Evolutionary conservation across 495 filamentous ascomycete species (phyloP), one percentile per base, ranked within the genome.

Genomic region (Clavariopsis aquatica): DNA sequence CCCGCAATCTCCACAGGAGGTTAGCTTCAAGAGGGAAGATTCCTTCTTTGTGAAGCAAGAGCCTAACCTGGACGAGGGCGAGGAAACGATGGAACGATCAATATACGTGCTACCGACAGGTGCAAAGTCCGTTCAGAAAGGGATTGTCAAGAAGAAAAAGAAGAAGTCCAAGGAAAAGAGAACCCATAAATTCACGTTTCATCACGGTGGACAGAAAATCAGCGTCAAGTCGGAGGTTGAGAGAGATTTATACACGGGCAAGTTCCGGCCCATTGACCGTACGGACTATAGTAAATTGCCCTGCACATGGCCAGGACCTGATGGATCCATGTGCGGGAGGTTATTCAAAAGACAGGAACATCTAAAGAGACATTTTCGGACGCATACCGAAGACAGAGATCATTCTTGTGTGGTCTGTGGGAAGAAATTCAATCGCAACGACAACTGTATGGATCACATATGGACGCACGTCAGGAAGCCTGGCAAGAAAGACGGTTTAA

Each of bases 401-500:
- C 52, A 60, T 36, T 10, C 20, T 3, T 61, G 57, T 45, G 17
- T 17, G 20, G 49, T 56, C 12, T 67, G 64, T 27, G 5, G 0
- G 5, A 67, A 41, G 26, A 0, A 9, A 17, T 67, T 67, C 58
- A 29, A 22, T 17, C 49, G 64, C 20, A 46, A 67, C 26, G 64
- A 67, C 36, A 67, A 67, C 31, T 61, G 52, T 46, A 38, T 31
- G 17, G 57, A 45, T 1, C 64, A 66, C 51, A 61, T 61, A 36
- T 23, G 20, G 22, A 66, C 64, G 5, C 64, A 66, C 24, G 41
- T 66, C 1, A n/a, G 10, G 43, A 27, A 45, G n/a, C 53, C 62
- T 15, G 62, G 62, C 3, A 52, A 52, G 47, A 64, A 57, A 43
- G 52, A 27, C 26, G 61, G 62, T 3, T 4, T 46, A 9, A 65